Conservation (phyloP, 306 rosid species). For the Vigna radiata region DNA sequence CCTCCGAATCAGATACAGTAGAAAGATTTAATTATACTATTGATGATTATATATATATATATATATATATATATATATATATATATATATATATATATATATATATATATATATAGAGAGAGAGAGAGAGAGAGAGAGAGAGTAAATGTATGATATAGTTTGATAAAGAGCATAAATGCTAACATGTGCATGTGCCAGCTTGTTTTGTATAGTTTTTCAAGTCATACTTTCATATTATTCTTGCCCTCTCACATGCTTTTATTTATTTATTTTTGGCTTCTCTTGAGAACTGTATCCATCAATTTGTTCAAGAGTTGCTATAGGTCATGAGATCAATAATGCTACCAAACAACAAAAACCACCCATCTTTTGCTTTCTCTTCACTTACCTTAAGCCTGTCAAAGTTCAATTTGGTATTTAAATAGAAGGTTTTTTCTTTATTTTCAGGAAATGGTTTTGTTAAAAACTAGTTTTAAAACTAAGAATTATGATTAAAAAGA, state of each 20-base stretch:
- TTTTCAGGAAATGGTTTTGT: too few species aligned
- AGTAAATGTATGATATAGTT: background rate
- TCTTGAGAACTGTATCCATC: background rate
- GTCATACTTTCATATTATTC: background rate
- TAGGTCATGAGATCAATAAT: background rate
- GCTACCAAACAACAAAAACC: background rate
- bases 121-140: too few species aligned
- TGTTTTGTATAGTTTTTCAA: constrained; percentile 17
- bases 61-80: too few species aligned
- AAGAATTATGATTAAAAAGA: too few species aligned
- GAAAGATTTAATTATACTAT: too few species aligned
- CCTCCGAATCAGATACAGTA: too few species aligned
- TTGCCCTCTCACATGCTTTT: constrained; percentile 7
- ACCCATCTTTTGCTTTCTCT: background rate
- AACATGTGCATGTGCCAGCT: constrained; percentile 26
- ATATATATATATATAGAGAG: too few species aligned
- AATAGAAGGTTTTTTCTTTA: too few species aligned
- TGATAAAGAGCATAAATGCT: background rate
- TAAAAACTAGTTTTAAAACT: too few species aligned
- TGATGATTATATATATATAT: too few species aligned
- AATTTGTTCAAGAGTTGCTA: background rate
- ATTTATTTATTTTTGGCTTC: constrained; percentile 4
- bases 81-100: too few species aligned
- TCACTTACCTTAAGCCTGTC: background rate
- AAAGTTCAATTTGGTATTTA: too few species aligned